Percentiles rank a stretch among this genome's conserved stretches.
These are phyloP conservation scores for Ettlia oleoabundans DNA, from an alignment of 139 green algal genomes.

Conservation along the genomic window DNA sequence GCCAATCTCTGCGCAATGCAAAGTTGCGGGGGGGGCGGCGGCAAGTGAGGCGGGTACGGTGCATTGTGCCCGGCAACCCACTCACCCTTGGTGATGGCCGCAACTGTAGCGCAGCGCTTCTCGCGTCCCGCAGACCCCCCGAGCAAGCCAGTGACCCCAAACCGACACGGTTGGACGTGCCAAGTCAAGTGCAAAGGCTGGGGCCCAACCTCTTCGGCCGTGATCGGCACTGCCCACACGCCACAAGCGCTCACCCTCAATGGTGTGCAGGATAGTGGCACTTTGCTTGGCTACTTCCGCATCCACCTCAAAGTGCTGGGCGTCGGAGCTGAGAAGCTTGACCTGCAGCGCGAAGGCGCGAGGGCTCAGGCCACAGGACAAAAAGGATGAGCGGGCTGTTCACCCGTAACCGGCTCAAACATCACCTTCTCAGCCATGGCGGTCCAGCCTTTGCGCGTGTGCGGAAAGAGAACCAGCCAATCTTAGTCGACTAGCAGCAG, in stretches of 20 bases:
- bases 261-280: conserved; percentile 85
- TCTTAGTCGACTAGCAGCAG: too few species aligned
- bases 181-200: too few species aligned
- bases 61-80: too few species aligned
- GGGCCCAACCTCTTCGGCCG: too few species aligned
- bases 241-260: conserved; percentile 68
- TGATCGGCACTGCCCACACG: not conserved
- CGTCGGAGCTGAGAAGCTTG: conserved; percentile 65
- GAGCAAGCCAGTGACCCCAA: too few species aligned
- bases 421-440: not conserved
- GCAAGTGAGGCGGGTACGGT: not conserved
- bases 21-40: not conserved
- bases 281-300: conserved; percentile 79
- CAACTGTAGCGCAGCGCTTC: too few species aligned
- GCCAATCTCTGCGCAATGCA: conserved; percentile 66
- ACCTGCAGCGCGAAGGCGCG: conserved; percentile 46
- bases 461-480: too few species aligned
- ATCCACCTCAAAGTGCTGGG: conserved; percentile 76
- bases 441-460: not conserved
- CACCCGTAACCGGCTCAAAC: not conserved
- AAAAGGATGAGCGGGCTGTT: not conserved
- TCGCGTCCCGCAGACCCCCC: too few species aligned
- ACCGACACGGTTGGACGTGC: too few species aligned
- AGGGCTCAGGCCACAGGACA: not conserved
- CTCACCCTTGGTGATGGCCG: too few species aligned